Base-by-base conservation (phyloP, 2,329 filamentous ascomycete species). In the Paracamarosporium sp. region DNA sequence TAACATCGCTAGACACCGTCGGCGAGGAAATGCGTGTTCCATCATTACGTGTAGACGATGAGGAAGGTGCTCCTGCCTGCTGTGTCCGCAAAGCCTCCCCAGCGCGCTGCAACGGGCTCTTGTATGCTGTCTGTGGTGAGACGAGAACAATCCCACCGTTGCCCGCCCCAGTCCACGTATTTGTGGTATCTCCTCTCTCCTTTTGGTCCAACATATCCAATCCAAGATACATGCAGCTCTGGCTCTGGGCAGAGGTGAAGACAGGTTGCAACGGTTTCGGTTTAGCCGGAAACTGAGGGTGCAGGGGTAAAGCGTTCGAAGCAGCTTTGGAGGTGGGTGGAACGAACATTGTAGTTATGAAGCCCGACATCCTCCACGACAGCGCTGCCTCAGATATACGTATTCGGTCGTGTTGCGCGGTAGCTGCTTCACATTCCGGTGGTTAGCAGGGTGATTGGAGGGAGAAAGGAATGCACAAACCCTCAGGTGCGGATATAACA, bases 311-410 rank as follows among this genome's bases (percentile, higher is more conserved):
- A 57, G 33, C 33, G 24, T 20, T 11, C 17, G 20, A 28, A 1
- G 30, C 11, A 35, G 70, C 65, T 63, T 56, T 76, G 50, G 63
- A 60, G 59, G 71, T 64, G 63, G 64, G 55, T 31, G 69, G 70
- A 63, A 90, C 88, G 80, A 83, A 92, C 89, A 92, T 90, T 76
- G 90, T 93, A 67, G 89, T 91, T 74, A 93, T 89, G 80, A 93
- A 91, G 66, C 89, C 90, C 74, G 89, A 86, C 90, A 92, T 92
- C 67, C 71, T 81, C 28, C 44, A 38, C 48, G 36, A 52, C 59
- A 57, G 54, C 53, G 24, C 46, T 54, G 58, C 53, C 55, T 65
- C 56, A 48, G 57, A 40, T 67, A 61, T 73, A 68, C 63, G 61
- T 50, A 56, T 22, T 58, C 33, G 31, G 35, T 25, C 27, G 61